phyloP scores from a whole-genome alignment of 1,139 yeast species.

The Blastobotrys aristatus region DNA sequence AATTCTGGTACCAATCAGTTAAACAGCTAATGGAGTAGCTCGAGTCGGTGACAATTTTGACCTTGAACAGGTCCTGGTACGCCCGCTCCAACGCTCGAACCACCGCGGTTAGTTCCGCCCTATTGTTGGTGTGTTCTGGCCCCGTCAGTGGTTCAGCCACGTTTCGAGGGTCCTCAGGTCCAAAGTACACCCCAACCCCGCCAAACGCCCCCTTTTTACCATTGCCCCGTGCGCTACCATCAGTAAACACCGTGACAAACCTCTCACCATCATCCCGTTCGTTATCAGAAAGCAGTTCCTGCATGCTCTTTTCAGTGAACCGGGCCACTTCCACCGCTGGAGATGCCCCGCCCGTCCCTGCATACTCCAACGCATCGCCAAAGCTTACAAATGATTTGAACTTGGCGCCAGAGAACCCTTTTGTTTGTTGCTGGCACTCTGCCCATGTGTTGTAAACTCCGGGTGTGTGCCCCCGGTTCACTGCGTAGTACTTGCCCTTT shows the following conservation, averaged over 20 bases:
- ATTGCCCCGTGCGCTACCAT: slow-evolving; percentile 63
- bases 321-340: background rate
- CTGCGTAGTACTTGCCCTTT: background rate
- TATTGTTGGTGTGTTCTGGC: slow-evolving; percentile 63
- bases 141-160: slow-evolving; percentile 42
- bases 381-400: background rate
- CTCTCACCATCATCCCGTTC: background rate
- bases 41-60: slow-evolving; percentile 49
- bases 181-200: slow-evolving; percentile 75
- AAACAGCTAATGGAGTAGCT: slow-evolving; percentile 47
- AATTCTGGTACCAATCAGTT: slow-evolving; percentile 46
- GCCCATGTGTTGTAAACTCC: background rate
- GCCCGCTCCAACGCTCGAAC: slow-evolving; percentile 45
- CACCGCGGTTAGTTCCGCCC: slow-evolving; percentile 74
- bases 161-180: slow-evolving; percentile 50
- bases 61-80: slow-evolving; percentile 15
- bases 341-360: background rate
- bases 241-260: slow-evolving; percentile 46
- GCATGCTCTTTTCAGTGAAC: background rate
- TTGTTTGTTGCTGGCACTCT: background rate
- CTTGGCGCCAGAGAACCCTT: background rate
- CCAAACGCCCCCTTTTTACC: slow-evolving; percentile 45
- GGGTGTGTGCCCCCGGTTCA: background rate
- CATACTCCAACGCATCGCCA: background rate
- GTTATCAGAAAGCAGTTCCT: background rate